Evolutionary conservation across 2,329 filamentous ascomycete genomes (phyloP), one percentile per base, ranked within the genome.

Genomic region (Aspergillus uvarum): DNA sequence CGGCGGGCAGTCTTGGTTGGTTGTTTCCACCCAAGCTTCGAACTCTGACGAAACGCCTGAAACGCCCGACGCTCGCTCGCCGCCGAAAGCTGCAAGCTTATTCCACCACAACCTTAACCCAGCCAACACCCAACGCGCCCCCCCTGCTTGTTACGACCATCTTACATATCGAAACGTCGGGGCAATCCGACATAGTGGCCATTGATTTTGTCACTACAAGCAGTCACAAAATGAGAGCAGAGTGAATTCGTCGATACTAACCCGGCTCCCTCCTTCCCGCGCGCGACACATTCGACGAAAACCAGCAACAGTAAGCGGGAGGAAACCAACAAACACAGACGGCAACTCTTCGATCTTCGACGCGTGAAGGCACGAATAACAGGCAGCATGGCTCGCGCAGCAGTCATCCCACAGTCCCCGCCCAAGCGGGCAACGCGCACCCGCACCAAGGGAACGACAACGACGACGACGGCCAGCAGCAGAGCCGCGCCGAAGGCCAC

Each of bases 361-460:
- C 52, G 24, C 35, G n/a, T 19, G 14, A 29, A 12, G 44, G 21
- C 29, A 22, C 24, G 31, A 10, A 19, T 31, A 31, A 10, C 38
- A 22, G 24, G 22, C 38, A 64, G 7, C 47, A 70, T 70, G 68
- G 68, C 68, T 56, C 66, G 68, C 54, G 68, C 68, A 50, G 68
- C 68, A 44, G 59, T 68, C 35, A 70, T 70, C 21, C 68, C 68
- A 16, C 54, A 58, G n/a, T 63, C 62, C 10, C 59, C 67, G 10
- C 65, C 66, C 7, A 65, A 67, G 59, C 63, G 64, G 54, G 53
- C 59, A 29, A 63, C 64, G 54, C 68, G 68, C 51, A 62, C 63
- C 26, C 61, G 63, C 38, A 61, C 62, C 8, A 66, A 64, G 35
- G 60, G 57, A 22, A 47, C 56, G 21, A 62, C 65, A 7, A 55